phyloP scores from a whole-genome alignment of 495 filamentous ascomycete genomes.

The Chaetomium tenue region DNA sequence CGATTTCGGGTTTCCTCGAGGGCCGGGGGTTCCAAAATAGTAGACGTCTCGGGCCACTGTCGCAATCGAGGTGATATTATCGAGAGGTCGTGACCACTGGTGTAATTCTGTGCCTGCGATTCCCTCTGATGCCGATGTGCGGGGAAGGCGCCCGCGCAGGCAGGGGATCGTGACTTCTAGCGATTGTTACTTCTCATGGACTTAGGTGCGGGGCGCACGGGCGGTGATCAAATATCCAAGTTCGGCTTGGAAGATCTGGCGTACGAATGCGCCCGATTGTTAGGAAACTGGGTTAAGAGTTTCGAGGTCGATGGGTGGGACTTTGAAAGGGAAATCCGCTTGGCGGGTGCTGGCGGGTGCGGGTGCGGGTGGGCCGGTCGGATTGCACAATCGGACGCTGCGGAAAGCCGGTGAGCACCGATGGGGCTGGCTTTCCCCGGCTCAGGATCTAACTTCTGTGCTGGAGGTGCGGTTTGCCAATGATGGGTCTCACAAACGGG shows the following conservation, averaged over 20 bases:
- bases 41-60: not conserved
- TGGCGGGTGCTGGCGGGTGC: slow-evolving; percentile 31
- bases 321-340: slow-evolving; percentile 27
- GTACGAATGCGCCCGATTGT: not conserved
- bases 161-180: slow-evolving; percentile 48
- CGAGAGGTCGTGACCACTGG: not conserved
- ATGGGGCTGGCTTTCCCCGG: slow-evolving; percentile 10
- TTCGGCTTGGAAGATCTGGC: not conserved
- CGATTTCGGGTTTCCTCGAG: slow-evolving; percentile 9
- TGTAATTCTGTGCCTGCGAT: slow-evolving; percentile 15
- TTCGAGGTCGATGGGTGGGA: slow-evolving; percentile 19
- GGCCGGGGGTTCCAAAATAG: not conserved
- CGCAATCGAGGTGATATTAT: slow-evolving; percentile 6
- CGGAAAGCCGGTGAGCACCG: slow-evolving; percentile 24
- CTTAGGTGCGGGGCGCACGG: slow-evolving; percentile 16
- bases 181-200: slow-evolving; percentile 50
- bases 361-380: slow-evolving; percentile 22
- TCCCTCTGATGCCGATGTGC: slow-evolving; percentile 45
- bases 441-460: not conserved
- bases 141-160: slow-evolving; percentile 55
- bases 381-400: slow-evolving; percentile 22
- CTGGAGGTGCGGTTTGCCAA: not conserved
- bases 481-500: not conserved
- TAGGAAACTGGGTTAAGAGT: slow-evolving; percentile 5
- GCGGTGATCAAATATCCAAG: not conserved